These are phyloP conservation scores for Suillus subalutaceus DNA, from an alignment of 768 basidiomycete genomes.

Conservation along the genomic window DNA sequence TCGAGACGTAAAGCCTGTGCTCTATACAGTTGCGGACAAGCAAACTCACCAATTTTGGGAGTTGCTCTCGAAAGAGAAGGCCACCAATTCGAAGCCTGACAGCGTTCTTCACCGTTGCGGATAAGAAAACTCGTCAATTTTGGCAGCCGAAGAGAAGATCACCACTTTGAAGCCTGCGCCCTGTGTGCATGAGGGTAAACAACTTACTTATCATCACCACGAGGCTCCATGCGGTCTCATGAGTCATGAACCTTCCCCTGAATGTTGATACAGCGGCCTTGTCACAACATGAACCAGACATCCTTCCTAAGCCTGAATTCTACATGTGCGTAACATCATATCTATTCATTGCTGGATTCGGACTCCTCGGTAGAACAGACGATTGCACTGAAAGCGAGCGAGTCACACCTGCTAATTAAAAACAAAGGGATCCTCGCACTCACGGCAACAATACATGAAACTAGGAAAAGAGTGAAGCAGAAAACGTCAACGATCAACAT, in stretches of 20 bases:
- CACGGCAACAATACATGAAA: not conserved
- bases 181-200: not conserved
- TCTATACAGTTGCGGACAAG: not conserved
- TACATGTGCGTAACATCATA: not conserved
- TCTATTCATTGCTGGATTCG: not conserved
- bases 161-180: not conserved
- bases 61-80: too few relatives aligned
- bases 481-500: not conserved
- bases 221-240: not conserved
- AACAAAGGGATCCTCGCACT: not conserved
- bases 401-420: not conserved
- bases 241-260: not conserved
- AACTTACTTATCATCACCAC: not conserved
- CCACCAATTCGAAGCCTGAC: not conserved
- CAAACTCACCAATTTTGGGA: too few relatives aligned
- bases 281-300: not conserved
- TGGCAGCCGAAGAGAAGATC: not conserved
- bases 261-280: not conserved
- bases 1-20: not conserved
- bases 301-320: not conserved
- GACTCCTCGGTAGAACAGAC: not conserved
- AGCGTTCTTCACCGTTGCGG: too few relatives aligned
- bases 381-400: not conserved
- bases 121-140: too few relatives aligned
- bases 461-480: not conserved